Conservation (phyloP, 768 basidiomycete genomes). For the Nevesoporus exiguus region DNA sequence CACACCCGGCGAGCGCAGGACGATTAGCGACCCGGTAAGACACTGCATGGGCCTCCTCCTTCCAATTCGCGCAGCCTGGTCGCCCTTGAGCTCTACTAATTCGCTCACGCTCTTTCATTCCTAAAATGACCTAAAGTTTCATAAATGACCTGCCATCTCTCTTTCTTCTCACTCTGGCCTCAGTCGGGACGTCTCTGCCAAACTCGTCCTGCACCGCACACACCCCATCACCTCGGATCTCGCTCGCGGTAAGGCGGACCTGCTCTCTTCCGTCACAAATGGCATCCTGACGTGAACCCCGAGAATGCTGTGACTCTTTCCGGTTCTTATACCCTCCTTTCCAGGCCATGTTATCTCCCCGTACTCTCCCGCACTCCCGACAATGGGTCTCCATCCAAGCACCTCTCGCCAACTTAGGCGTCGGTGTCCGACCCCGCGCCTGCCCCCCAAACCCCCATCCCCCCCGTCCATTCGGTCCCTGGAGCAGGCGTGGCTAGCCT, state of each 20-base stretch:
- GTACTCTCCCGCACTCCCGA: conserved; percentile 12
- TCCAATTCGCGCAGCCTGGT: conserved; percentile 13
- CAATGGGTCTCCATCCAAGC: conserved; percentile 26
- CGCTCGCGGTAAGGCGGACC: conserved; percentile 23
- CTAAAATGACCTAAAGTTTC: conserved; percentile 34
- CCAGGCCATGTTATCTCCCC: conserved; percentile 13
- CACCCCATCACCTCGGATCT: conserved; percentile 34
- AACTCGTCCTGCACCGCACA: conserved; percentile 31
- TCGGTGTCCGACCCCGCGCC: conserved; percentile 9
- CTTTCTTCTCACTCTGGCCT: conserved; percentile 24
- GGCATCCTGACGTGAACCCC: conserved; percentile 30
- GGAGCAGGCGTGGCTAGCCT: conserved; percentile 55
- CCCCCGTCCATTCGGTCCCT: conserved; percentile 13
- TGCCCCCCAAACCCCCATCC: background rate
- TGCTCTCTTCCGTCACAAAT: conserved; percentile 19
- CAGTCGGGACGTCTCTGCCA: conserved; percentile 33
- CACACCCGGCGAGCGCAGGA: background rate
- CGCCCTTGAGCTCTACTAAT: background rate
- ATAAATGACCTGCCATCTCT: conserved; percentile 19
- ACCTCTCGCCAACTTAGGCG: conserved; percentile 22
- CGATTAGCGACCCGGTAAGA: conserved; percentile 13
- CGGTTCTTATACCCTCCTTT: conserved; percentile 30
- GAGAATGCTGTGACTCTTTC: conserved; percentile 30
- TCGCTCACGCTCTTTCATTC: conserved; percentile 24
- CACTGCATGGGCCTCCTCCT: conserved; percentile 5